Base-by-base conservation (phyloP, 441 rosid genomes). In the Omphalea diandra region DNA sequence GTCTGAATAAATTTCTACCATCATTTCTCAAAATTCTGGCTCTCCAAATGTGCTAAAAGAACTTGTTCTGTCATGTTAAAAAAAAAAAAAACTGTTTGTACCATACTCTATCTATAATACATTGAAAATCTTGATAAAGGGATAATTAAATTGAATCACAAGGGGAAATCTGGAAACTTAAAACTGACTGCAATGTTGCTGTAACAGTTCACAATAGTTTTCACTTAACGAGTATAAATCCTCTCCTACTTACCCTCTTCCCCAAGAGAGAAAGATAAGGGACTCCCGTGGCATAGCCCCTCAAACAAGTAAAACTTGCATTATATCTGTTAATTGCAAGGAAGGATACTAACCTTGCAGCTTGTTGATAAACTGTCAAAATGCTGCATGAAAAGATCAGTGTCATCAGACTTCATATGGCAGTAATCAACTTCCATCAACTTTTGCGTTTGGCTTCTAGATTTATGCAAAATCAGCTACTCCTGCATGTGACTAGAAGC, bases 311-410 rank as follows among this genome's bases (percentile, higher is more conserved):
- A 32, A 9, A 56, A 29, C 2, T 35, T 50, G 5, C 26, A 36
- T 24, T 18, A 38, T 18, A 9, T 24, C 11, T 18, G 31, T 46
- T 0, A 7, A 32, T 22, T 20, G 41, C 6, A 59, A 22, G 41
- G 38, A 46, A 49, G 56, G 69, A 22, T 63, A 43, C 80, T 73
- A 60, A 89, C 95, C 85, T 83, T 76, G 31, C 75, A 69, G 69
- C 75, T 63, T 35, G 81, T 65, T 36, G 91, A 84, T 78, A 87
- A 78, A 82, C 72, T 83, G 82, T 83, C 82, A 73, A 82, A 83
- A 69, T 85, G 83, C 83, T 77, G 85, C 71, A 76, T 80, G 81
- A 86, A 73, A 82, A 82, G 73, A 55, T 63, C 87, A 54, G 69
- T 81, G 7, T 83, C 80, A 57, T 79, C 84, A 20, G 73, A 76